Base-by-base conservation (phyloP, 2,329 filamentous ascomycete species). In the Fusarium gaditjirri region DNA sequence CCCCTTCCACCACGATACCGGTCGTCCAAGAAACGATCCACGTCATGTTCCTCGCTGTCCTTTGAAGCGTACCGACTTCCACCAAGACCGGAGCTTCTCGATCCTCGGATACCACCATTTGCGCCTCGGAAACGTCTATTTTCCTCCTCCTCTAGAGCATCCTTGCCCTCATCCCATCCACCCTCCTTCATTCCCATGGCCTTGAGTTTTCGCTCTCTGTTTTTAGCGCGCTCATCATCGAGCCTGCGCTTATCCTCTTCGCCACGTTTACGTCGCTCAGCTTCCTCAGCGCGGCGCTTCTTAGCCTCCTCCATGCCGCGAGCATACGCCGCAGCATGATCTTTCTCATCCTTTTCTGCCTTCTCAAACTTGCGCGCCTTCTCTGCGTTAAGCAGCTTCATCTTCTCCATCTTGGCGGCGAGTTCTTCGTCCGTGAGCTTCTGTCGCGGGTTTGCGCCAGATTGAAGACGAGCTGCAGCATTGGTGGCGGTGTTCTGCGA, bases 351-450 rank as follows among this genome's bases (percentile, higher is more conserved):
- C 68, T 84, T 83, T 78, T 89, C 86, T 2, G 86, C 87, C 77
- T 88, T 85, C 74, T 90, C 86, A 72, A 89, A 89, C 67, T 87
- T 87, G 73, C 87, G 86, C 73, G 86, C 84, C 80, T 88, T 89
- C 77, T 91, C 89, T 1, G 86, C 87, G 0, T 85, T 84, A 1
- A 89, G 78, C 13, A 91, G 83, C 62, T 88, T 88, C 86, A 90
- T 90, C 77, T 87, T 82, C 73, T 87, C 87, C 86, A 91, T 89
- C 77, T 89, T 90, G 66, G 82, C 85, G 0, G 87, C 83, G 8
- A 91, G 84, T 79, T 91, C 87, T 2, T 82, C 80, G 0, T 91
- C 88, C 0, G 88, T 90, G 33, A 90, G 84, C 79, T 90, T 90
- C 29, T 86, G 86, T 16, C 88, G 87, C 29, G 88, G 88, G 80